Percentiles rank a stretch among this genome's conserved stretches.
phyloP scores from a whole-genome alignment of 768 basidiomycete genomes.

The Russula foetens region DNA sequence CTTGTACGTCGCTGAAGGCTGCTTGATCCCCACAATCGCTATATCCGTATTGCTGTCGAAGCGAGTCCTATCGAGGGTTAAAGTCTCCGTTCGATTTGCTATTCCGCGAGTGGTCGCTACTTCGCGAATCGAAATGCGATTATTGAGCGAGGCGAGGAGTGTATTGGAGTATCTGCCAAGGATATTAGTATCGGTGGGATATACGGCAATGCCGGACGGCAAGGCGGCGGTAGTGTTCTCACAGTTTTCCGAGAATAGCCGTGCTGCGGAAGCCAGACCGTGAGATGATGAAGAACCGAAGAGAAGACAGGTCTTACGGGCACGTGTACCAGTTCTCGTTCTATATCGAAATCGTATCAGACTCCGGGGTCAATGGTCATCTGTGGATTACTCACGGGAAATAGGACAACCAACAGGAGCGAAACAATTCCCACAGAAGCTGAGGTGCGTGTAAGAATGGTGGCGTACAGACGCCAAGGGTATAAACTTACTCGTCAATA shows the following conservation, averaged over 20 bases:
- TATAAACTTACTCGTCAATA: slow-evolving; percentile 11
- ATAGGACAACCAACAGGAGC: not conserved
- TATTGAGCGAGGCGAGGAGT: slow-evolving; percentile 4
- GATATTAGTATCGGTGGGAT: not conserved
- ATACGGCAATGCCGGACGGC: too few species aligned
- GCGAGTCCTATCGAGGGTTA: too few species aligned
- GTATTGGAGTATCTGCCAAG: not conserved
- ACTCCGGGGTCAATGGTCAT: not conserved
- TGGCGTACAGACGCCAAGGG: not conserved
- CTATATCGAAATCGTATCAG: not conserved
- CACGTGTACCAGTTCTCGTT: slow-evolving; percentile 1
- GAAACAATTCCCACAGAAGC: not conserved
- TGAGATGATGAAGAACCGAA: not conserved
- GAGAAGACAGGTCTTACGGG: not conserved
- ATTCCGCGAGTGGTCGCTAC: not conserved
- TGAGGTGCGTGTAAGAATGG: not conserved
- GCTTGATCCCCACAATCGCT: not conserved
- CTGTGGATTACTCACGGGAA: not conserved
- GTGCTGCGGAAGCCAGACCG: not conserved
- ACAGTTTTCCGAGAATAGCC: slow-evolving; percentile 1
- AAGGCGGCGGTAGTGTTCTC: not conserved
- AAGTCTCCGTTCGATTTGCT: too few species aligned
- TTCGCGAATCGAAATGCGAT: not conserved
- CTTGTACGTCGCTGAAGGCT: not conserved
- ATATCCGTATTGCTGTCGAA: not conserved